Evolutionary conservation across 1,139 yeast species (phyloP), one percentile per base, ranked within the genome.

Genomic region (Yamadazyma sp.): DNA sequence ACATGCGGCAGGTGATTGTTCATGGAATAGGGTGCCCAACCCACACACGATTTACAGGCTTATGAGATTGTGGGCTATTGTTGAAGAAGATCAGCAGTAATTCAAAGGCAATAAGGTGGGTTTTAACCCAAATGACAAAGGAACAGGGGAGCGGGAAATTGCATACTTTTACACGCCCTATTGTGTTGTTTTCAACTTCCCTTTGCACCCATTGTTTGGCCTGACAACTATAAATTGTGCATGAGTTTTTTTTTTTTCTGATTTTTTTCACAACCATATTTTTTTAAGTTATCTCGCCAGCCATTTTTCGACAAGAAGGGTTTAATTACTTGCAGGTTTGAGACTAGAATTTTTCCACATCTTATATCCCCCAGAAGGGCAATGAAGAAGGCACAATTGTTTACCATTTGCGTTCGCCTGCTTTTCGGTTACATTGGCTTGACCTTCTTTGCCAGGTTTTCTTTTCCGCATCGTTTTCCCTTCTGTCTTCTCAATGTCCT

Each of bases 161-260:
- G 24, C 24, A 7, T 20, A 10, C 24, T 7, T 10, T 20, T 6
- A 20, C 6, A 6, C 10, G 6, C 24, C 23, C 9, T 20, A 20
- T 20, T 20, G 23, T 25, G n/a, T 22, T 22, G 10, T 22, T 25
- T 8, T 25, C 11, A 25, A 25, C 28, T 20, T 10, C 24, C 28
- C 7, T 27, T 15, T 32, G 17, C n/a, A n/a, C n/a, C n/a, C n/a
- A n/a, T n/a, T 20, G 31, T 33, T 33, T 12, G 27, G 9, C 31
- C n/a, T 33, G 3, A 33, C 36, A 17, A 33, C 36, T 33, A 26
- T 25, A 33, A 26, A 16, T 33, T 17, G 31, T 33, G 36, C 36
- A 33, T 32, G 18, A n/a, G n/a, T 22, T 20, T 18, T 4, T 11
- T 5, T 18, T 32, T 23, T 11, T 28, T 28, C 14, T 16, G 11